Conservation (phyloP, 257 asterid genomes). For the Solanum sejunctum region DNA sequence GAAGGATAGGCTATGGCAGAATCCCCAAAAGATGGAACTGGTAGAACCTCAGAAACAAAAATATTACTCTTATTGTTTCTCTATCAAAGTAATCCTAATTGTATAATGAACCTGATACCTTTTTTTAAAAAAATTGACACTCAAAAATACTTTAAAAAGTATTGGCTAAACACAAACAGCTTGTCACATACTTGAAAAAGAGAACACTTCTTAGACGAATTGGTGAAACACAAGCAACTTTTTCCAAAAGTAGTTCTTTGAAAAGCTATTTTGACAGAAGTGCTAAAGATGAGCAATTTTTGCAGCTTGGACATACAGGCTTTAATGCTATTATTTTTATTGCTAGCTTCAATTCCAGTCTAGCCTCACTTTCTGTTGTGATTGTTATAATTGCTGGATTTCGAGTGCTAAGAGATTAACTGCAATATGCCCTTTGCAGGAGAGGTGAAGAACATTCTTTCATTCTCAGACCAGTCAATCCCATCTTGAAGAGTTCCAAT, state of each 20-base stretch:
- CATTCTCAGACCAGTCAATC: constrained; percentile 75
- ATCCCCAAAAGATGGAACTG: too few species aligned
- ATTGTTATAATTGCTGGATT: constrained; percentile 11
- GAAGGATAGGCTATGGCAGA: too few species aligned
- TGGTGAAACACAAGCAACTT: not conserved
- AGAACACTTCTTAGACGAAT: not conserved
- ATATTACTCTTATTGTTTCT: not conserved
- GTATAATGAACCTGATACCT: not conserved
- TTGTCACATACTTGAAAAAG: not conserved
- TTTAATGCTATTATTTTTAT: not conserved
- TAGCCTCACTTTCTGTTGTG: not conserved
- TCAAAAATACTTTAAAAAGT: not conserved
- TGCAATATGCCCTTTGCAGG: constrained; percentile 43
- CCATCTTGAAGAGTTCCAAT: constrained; percentile 44
- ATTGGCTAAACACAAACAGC: not conserved
- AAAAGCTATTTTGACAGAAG: not conserved
- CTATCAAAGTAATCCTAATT: not conserved
- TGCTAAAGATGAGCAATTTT: not conserved
- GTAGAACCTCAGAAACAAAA: too few species aligned
- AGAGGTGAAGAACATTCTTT: constrained; percentile 99
- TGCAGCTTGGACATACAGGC: not conserved
- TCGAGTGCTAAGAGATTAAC: not conserved
- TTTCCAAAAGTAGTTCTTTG: not conserved
- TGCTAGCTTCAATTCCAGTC: not conserved
- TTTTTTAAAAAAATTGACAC: too few species aligned